Conservation (phyloP, 2,329 filamentous ascomycete species). For the Raffaelea arxii region DNA sequence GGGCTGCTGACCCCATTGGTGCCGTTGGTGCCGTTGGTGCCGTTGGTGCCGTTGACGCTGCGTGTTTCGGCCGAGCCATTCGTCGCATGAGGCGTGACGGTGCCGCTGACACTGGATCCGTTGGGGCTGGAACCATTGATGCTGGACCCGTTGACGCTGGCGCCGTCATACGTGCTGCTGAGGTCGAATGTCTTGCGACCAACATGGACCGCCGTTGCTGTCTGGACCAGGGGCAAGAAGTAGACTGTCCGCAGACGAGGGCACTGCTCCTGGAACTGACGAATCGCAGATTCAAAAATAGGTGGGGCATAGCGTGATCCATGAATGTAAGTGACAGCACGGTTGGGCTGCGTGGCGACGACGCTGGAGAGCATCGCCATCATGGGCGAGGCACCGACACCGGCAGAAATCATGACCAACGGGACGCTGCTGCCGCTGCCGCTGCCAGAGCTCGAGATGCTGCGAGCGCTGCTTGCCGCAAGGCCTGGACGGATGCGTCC, state of each 20-base stretch:
- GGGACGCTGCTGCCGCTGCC: constrained; percentile 27
- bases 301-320: constrained; percentile 41
- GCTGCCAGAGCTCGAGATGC: constrained; percentile 1
- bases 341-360: constrained; percentile 29
- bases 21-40: too few species aligned
- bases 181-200: neutral
- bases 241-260: constrained; percentile 31
- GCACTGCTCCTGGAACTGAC: constrained; percentile 26
- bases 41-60: too few species aligned
- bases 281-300: constrained; percentile 43
- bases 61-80: too few species aligned
- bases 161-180: neutral
- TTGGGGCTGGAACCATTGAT: neutral
- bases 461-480: constrained; percentile 44
- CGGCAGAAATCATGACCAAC: constrained; percentile 52
- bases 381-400: constrained; percentile 50
- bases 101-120: neutral
- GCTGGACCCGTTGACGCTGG: neutral
- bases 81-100: neutral
- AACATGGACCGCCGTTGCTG: neutral
- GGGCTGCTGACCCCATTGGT: too few species aligned
- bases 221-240: constrained; percentile 23
- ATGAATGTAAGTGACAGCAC: constrained; percentile 50
- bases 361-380: constrained; percentile 51
- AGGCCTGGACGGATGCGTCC: constrained; percentile 39